Percentiles rank a stretch among this genome's conserved stretches.
Evolutionary conservation across 75 land plant genomes (phyloP).

Genomic region (Larix kaempferi): DNA sequence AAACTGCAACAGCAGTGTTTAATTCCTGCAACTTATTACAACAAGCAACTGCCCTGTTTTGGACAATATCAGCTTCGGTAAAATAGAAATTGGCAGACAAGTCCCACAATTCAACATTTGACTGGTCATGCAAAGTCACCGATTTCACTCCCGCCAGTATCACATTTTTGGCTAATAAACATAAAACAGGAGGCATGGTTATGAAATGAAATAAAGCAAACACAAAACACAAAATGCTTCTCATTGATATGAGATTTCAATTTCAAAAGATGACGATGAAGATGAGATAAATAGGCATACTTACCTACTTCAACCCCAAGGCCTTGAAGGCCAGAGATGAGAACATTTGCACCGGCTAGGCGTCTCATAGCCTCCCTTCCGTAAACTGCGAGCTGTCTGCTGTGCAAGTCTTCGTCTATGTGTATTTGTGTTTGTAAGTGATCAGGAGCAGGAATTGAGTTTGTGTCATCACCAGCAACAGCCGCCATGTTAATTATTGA

Average conservation of each 20-base stretch:
- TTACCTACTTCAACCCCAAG: slow-evolving; percentile 90
- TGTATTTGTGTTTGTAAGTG: slow-evolving; percentile 29
- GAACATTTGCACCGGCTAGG: slow-evolving; percentile 73
- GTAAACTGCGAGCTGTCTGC: slow-evolving; percentile 93
- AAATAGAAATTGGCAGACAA: slow-evolving; percentile 68
- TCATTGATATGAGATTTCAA: too few relatives aligned
- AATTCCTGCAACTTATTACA: slow-evolving; percentile 66
- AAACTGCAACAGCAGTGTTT: slow-evolving; percentile 51
- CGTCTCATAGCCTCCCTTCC: slow-evolving; percentile 90
- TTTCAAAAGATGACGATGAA: too few relatives aligned
- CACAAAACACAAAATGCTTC: too few relatives aligned
- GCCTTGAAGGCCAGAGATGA: slow-evolving; percentile 84
- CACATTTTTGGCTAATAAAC: slow-evolving; percentile 77
- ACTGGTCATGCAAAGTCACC: slow-evolving; percentile 74
- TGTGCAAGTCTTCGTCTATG: slow-evolving; percentile 95
- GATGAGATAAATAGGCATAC: too few relatives aligned
- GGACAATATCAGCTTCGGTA: slow-evolving; percentile 69
- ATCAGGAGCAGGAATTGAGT: too few relatives aligned
- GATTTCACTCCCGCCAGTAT: slow-evolving; percentile 86
- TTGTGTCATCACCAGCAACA: too few relatives aligned
- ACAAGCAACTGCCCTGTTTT: slow-evolving; percentile 69
- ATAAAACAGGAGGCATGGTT: neutral
- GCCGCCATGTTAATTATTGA: too few relatives aligned
- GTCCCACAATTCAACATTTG: slow-evolving; percentile 68
- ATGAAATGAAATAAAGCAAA: too few relatives aligned